phyloP scores from a whole-genome alignment of 2,329 filamentous ascomycete genomes.

The Chrysoporthe cubensis region DNA sequence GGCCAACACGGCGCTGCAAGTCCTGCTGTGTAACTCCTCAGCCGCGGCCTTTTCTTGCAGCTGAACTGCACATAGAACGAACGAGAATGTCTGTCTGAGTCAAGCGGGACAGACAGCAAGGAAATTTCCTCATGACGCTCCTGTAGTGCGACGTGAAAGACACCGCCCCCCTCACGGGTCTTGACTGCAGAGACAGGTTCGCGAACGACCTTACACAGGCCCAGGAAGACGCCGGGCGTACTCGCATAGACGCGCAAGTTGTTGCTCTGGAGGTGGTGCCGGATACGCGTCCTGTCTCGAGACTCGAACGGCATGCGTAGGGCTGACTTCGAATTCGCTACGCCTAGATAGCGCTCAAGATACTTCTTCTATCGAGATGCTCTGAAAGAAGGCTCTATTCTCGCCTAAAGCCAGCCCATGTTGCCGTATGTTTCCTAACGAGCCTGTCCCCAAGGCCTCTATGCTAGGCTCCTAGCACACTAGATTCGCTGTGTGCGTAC shows the following conservation, averaged over 20 bases:
- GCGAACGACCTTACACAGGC: neutral
- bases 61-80: neutral
- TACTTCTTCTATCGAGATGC: neutral
- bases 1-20: neutral
- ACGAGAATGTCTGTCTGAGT: neutral
- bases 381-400: neutral
- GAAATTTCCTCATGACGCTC: neutral
- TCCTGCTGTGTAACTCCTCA: slow-evolving; percentile 3
- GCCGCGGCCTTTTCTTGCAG: neutral
- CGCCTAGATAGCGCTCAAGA: neutral
- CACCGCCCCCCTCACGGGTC: neutral
- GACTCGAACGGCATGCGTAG: neutral
- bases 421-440: neutral
- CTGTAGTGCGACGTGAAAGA: neutral
- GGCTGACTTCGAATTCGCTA: neutral
- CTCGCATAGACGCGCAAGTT: neutral
- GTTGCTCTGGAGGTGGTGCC: neutral
- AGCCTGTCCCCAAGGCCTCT: neutral
- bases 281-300: neutral
- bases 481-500: no score
- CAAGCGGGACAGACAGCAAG: neutral
- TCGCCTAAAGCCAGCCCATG: no score
- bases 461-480: neutral
- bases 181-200: neutral
- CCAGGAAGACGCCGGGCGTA: neutral